Percentiles rank a stretch among this genome's conserved stretches.
phyloP scores from a whole-genome alignment of 2,329 filamentous ascomycete species.

The Fusarium mexicanum region DNA sequence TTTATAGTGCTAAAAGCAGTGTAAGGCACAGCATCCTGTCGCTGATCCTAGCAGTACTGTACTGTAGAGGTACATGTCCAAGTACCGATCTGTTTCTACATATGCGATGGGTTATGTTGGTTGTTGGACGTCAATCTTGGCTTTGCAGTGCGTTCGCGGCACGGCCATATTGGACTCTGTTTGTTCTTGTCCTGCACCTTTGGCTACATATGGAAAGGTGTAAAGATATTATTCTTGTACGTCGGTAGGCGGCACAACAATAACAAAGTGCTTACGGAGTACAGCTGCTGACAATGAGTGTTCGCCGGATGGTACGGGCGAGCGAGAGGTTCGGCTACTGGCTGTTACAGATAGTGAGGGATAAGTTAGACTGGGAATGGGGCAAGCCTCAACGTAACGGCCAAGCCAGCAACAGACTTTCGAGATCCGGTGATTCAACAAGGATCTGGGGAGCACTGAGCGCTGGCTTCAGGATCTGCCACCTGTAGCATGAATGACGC shows the following conservation, averaged over 20 bases:
- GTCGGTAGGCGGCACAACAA: conserved; percentile 11
- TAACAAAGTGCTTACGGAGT: conserved; percentile 27
- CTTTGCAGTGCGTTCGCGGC: neutral
- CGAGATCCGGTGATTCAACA: conserved; percentile 25
- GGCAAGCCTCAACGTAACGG: conserved; percentile 25
- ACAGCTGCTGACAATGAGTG: conserved; percentile 6
- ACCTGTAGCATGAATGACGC: neutral
- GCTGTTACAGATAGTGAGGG: neutral
- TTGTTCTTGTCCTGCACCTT: neutral
- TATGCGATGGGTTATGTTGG: neutral
- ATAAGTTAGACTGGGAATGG: neutral
- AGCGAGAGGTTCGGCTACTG: neutral
- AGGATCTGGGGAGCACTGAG: conserved; percentile 11
- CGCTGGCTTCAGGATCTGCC: neutral
- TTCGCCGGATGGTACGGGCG: neutral
- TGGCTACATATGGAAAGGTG: neutral
- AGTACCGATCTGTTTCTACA: neutral
- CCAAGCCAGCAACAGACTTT: conserved; percentile 16
- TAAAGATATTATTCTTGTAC: neutral
- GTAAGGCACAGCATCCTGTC: neutral
- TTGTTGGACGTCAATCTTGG: conserved; percentile 8
- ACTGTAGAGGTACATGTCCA: neutral
- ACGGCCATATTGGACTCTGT: neutral
- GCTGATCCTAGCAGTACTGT: neutral
- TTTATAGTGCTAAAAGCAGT: conserved; percentile 9